Conservation (phyloP, 2,329 filamentous ascomycete genomes). For the Alternaria rosae region DNA sequence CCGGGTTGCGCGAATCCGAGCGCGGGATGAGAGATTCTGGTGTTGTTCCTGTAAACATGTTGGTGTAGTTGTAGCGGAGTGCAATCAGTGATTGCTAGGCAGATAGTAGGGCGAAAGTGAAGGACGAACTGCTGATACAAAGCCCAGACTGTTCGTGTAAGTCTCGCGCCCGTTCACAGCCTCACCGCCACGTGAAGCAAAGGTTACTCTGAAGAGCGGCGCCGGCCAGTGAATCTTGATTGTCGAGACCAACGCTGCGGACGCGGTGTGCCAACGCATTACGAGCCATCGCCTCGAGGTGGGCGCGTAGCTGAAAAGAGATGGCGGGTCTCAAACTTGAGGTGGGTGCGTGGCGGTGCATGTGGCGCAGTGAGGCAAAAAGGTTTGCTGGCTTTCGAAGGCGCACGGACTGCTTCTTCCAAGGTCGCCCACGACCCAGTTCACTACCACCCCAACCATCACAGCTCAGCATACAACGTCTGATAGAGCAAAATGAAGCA, state of each 20-base stretch:
- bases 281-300: constrained; percentile 18
- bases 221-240: neutral
- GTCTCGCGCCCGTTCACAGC: constrained; percentile 5
- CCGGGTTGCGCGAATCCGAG: constrained; percentile 83
- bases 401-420: neutral
- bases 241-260: neutral
- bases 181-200: constrained; percentile 2
- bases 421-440: no score
- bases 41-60: constrained; percentile 59
- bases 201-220: neutral
- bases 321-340: constrained; percentile 28
- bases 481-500: neutral
- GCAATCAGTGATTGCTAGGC: neutral
- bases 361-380: constrained; percentile 2
- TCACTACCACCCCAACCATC: neutral
- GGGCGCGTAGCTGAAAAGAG: constrained; percentile 25
- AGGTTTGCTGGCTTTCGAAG: neutral
- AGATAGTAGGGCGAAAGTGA: neutral
- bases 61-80: neutral
- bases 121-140: neutral
- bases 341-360: constrained; percentile 27
- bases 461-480: no score
- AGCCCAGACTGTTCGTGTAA: neutral
- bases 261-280: constrained; percentile 17
- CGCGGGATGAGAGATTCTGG: constrained; percentile 82